These are phyloP conservation scores for Begonia masoniana DNA, from an alignment of 306 rosid species.

Conservation along the genomic window DNA sequence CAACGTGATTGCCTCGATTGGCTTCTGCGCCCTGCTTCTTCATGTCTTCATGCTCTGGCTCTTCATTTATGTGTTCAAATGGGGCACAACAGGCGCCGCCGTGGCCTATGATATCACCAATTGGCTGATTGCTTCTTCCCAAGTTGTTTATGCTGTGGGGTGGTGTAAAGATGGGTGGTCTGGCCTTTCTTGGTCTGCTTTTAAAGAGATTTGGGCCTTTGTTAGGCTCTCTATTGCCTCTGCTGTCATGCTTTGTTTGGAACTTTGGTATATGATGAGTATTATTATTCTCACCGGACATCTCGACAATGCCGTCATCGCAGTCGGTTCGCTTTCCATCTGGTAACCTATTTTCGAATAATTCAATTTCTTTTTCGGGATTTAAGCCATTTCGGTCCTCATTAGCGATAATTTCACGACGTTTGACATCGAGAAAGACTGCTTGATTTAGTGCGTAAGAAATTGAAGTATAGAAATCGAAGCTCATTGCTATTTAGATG, in stretches of 20 bases:
- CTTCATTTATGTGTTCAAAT: constrained; percentile 21
- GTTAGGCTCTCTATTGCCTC: constrained; percentile 50
- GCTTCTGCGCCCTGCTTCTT: constrained; percentile 26
- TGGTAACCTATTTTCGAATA: constrained; percentile 12
- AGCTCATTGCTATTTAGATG: too few relatives aligned
- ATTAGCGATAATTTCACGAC: too few relatives aligned
- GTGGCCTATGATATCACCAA: constrained; percentile 34
- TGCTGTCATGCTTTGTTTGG: constrained; percentile 55
- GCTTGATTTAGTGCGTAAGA: too few relatives aligned
- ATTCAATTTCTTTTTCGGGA: too few relatives aligned
- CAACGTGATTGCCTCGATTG: constrained; percentile 31
- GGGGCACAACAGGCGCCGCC: constrained; percentile 49
- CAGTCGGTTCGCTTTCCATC: constrained; percentile 28
- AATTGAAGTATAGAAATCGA: too few relatives aligned
- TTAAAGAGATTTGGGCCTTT: constrained; percentile 44
- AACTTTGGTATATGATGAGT: constrained; percentile 18
- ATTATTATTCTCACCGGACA: constrained; percentile 18
- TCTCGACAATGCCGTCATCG: constrained; percentile 28
- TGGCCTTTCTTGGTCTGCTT: constrained; percentile 44
- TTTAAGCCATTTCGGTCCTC: too few relatives aligned
- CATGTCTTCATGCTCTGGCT: constrained; percentile 40
- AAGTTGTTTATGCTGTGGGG: constrained; percentile 34
- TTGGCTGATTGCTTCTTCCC: constrained; percentile 38
- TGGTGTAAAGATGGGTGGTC: constrained; percentile 57
- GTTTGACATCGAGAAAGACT: too few relatives aligned